phyloP scores from a whole-genome alignment of 192 early-diverging fungal species.

The Podila horticola region DNA sequence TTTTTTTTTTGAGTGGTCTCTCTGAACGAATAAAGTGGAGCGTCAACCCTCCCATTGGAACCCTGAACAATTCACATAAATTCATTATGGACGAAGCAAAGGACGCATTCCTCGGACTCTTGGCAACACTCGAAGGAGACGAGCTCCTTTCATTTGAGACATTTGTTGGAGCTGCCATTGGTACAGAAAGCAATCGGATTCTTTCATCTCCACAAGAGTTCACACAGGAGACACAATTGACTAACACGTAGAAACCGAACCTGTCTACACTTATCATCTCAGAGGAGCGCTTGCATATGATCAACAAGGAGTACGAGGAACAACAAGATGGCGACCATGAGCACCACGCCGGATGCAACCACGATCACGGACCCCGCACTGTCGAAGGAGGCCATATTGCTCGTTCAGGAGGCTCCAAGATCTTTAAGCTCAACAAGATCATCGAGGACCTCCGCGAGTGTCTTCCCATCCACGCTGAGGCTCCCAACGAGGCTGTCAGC shows the following conservation, averaged over 20 bases:
- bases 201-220: not conserved
- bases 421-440: constrained; percentile 56
- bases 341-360: constrained; percentile 41
- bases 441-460: constrained; percentile 60
- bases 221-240: no score
- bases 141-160: constrained; percentile 51
- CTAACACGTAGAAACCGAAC: not conserved
- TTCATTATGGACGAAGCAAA: constrained; percentile 41
- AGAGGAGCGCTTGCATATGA: constrained; percentile 42
- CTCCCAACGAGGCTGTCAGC: constrained; percentile 57
- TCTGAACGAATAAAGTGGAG: no score
- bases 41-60: no score
- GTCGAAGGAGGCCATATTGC: constrained; percentile 14
- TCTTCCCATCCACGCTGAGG: constrained; percentile 63
- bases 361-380: constrained; percentile 12
- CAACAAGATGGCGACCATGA: constrained; percentile 21
- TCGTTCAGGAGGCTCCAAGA: constrained; percentile 37
- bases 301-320: constrained; percentile 30
- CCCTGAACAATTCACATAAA: not conserved
- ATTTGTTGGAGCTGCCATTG: constrained; percentile 46
- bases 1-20: not conserved
- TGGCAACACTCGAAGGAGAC: constrained; percentile 40
- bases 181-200: constrained; percentile 8
- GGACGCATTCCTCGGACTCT: constrained; percentile 36
- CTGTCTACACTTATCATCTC: not conserved